A percentile compares a stretch with the other conserved stretches of the same genome.
These are phyloP conservation scores for Triadica sebifera DNA, from an alignment of 345 rosid genomes.

Conservation along the genomic window DNA sequence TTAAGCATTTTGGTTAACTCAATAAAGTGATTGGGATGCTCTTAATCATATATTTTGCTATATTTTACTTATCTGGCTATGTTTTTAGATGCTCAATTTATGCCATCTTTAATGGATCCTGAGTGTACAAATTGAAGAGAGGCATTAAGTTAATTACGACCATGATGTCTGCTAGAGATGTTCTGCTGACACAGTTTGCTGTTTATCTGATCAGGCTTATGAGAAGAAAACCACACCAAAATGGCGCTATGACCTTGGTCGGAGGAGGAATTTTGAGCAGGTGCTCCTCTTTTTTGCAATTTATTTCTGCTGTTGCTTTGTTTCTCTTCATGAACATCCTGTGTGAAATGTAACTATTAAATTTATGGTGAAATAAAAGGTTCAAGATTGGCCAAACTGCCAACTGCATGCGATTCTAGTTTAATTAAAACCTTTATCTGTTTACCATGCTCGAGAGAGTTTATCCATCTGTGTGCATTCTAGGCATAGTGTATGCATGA, in stretches of 20 bases:
- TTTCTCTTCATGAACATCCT: not conserved
- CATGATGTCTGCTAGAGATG: not conserved
- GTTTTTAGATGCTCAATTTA: not conserved
- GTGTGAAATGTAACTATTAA: not conserved
- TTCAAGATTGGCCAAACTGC: not conserved
- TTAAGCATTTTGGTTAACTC: not conserved
- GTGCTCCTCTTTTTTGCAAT: conserved; percentile 31
- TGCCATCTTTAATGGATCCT: not conserved
- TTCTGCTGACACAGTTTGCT: conserved; percentile 13
- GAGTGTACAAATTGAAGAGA: not conserved
- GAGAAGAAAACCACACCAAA: conserved; percentile 87
- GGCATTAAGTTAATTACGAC: not conserved
- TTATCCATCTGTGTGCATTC: not conserved
- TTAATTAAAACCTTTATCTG: not conserved
- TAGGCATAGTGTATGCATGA: too few relatives aligned
- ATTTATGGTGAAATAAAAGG: not conserved
- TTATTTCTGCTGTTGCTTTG: conserved; percentile 3
- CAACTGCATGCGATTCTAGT: not conserved
- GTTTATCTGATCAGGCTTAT: conserved; percentile 62
- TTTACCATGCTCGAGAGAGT: not conserved
- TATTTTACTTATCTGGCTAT: not conserved
- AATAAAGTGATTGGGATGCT: not conserved
- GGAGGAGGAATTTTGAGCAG: conserved; percentile 89
- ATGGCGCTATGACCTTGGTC: conserved; percentile 95
- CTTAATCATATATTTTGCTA: not conserved